Evolutionary conservation across 2,329 filamentous ascomycete species (phyloP).

Genomic region (Diaporthe amygdali): DNA sequence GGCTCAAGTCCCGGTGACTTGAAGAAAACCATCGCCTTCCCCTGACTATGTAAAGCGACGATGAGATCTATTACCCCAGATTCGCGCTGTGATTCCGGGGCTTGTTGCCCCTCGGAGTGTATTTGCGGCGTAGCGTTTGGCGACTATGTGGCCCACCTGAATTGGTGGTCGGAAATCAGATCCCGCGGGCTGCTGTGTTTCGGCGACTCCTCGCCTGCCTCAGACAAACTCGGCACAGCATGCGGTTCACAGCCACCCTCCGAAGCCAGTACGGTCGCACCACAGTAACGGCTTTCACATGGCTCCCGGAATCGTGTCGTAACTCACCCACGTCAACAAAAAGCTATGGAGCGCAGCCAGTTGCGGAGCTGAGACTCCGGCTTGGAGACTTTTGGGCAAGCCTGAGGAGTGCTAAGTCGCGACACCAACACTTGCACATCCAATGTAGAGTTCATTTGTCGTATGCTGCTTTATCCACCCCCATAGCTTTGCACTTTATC

Average conservation of each 20-base stretch:
- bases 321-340: not conserved
- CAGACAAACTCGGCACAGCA: not conserved
- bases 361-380: not conserved
- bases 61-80: not conserved
- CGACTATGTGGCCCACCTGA: not conserved
- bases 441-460: not conserved
- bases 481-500: not conserved
- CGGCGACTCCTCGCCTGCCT: not conserved
- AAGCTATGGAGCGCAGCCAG: not conserved
- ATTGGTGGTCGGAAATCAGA: not conserved
- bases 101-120: not conserved
- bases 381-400: not conserved
- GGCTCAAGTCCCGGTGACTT: not conserved
- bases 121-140: not conserved
- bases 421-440: not conserved
- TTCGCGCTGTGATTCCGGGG: not conserved
- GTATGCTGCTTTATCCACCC: not conserved
- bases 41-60: not conserved
- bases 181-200: not conserved
- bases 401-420: not conserved
- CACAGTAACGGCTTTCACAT: no score
- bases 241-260: not conserved
- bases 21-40: not conserved
- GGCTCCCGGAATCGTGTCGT: not conserved
- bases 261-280: not conserved